Conservation (phyloP, 192 early-diverging fungal species). For the Podila epicladia region DNA sequence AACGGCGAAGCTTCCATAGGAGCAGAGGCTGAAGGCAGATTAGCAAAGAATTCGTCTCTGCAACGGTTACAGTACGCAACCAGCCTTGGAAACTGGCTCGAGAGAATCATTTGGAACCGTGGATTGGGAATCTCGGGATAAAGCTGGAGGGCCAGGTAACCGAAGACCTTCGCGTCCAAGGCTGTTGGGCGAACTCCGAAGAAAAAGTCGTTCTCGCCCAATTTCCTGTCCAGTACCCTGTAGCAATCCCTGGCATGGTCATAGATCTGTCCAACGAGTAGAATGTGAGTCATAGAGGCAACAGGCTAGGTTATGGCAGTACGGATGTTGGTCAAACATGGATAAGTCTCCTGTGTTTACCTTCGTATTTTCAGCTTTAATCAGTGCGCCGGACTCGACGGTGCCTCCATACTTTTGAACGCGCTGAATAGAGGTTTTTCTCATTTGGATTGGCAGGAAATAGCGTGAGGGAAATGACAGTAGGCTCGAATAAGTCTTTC, state of each 20-base stretch:
- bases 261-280: slow-evolving; percentile 69
- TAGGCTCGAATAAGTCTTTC: slow-evolving; percentile 75
- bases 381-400: slow-evolving; percentile 20
- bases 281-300: not conserved
- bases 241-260: slow-evolving; percentile 72
- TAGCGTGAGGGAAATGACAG: slow-evolving; percentile 77
- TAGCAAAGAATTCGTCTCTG: slow-evolving; percentile 51
- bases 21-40: slow-evolving; percentile 29
- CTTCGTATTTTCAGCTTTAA: slow-evolving; percentile 32
- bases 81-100: slow-evolving; percentile 73
- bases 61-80: slow-evolving; percentile 71
- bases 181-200: slow-evolving; percentile 81
- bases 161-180: slow-evolving; percentile 86
- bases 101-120: slow-evolving; percentile 72
- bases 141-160: slow-evolving; percentile 81
- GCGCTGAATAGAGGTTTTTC: slow-evolving; percentile 72
- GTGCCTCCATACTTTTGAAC: slow-evolving; percentile 66
- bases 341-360: slow-evolving; percentile 6
- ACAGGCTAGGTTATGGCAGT: not conserved
- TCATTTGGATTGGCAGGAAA: slow-evolving; percentile 76
- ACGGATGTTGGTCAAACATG: not conserved
- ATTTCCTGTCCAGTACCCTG: slow-evolving; percentile 71
- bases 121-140: slow-evolving; percentile 79
- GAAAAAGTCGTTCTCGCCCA: slow-evolving; percentile 82
- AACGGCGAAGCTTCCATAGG: slow-evolving; percentile 51